phyloP scores from a whole-genome alignment of 176 grass and related monocot species.

The Oryza glaberrima region DNA sequence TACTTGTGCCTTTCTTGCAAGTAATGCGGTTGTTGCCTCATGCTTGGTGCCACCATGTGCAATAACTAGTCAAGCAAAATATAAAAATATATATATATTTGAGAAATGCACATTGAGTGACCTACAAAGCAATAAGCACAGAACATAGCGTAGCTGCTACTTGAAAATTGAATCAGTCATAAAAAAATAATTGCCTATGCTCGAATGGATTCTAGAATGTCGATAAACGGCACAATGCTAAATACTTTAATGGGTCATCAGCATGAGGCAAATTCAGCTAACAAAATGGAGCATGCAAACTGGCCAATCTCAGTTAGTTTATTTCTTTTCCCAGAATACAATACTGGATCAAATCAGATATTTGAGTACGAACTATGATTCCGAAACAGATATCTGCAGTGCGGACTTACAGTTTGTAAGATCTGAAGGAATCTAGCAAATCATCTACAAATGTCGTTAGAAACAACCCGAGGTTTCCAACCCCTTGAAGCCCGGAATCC shows the following conservation, averaged over 20 bases:
- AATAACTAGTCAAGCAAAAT: constrained; percentile 25
- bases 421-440: background rate
- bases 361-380: background rate
- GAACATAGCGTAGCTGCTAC: background rate
- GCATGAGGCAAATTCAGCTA: background rate
- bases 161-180: background rate
- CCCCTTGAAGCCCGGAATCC: background rate
- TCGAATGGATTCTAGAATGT: background rate
- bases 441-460: background rate
- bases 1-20: constrained; percentile 48
- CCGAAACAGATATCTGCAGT: background rate
- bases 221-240: background rate
- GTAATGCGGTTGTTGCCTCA: constrained; percentile 59
- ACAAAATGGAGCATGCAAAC: too few relatives aligned
- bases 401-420: background rate
- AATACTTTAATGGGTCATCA: background rate
- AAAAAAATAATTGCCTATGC: background rate
- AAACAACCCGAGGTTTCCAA: background rate
- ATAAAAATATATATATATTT: background rate
- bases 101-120: background rate
- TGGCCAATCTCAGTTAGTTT: background rate
- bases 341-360: too few relatives aligned
- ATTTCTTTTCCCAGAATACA: background rate
- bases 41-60: constrained; percentile 55
- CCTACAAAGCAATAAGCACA: background rate